Conservation (phyloP, 176 grass and related monocot genomes). For the Poa pratensis region DNA sequence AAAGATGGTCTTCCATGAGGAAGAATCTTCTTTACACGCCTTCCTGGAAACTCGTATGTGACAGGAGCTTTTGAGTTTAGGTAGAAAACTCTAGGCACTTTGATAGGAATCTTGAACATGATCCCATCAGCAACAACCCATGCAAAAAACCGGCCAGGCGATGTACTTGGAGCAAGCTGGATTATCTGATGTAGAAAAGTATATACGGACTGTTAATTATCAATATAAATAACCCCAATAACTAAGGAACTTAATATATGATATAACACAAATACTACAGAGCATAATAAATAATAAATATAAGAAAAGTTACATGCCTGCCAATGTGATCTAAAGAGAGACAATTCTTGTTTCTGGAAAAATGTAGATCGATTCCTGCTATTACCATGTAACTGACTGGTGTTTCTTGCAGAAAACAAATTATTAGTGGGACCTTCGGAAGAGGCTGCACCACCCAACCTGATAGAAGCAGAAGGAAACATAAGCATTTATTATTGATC, state of each 20-base stretch:
- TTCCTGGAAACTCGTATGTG: conserved; percentile 88
- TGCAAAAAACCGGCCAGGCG: conserved; percentile 73
- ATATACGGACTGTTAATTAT: conserved; percentile 42
- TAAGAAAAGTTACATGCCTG: conserved; percentile 58
- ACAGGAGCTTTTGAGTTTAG: conserved; percentile 83
- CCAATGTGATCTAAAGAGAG: conserved; percentile 91
- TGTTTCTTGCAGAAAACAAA: conserved; percentile 48
- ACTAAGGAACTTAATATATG: not conserved
- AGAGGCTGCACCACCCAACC: conserved; percentile 55
- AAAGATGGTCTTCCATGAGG: conserved; percentile 84
- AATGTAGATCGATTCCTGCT: conserved; percentile 55
- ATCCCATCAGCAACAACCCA: conserved; percentile 89
- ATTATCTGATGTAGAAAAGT: conserved; percentile 75
- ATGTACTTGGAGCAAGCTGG: conserved; percentile 72
- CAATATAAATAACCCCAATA: conserved; percentile 10
- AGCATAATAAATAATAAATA: conserved; percentile 3
- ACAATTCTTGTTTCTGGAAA: conserved; percentile 85
- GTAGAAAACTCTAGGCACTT: conserved; percentile 83
- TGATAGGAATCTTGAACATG: conserved; percentile 91
- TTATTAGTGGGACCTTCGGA: conserved; percentile 47
- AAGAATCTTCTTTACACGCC: conserved; percentile 93
- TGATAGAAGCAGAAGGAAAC: conserved; percentile 51
- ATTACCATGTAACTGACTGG: conserved; percentile 48
- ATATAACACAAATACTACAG: conserved; percentile 19
- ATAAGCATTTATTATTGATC: conserved; percentile 31